Base-by-base conservation (phyloP, 768 basidiomycete genomes). In the Sutorius australiensis region DNA sequence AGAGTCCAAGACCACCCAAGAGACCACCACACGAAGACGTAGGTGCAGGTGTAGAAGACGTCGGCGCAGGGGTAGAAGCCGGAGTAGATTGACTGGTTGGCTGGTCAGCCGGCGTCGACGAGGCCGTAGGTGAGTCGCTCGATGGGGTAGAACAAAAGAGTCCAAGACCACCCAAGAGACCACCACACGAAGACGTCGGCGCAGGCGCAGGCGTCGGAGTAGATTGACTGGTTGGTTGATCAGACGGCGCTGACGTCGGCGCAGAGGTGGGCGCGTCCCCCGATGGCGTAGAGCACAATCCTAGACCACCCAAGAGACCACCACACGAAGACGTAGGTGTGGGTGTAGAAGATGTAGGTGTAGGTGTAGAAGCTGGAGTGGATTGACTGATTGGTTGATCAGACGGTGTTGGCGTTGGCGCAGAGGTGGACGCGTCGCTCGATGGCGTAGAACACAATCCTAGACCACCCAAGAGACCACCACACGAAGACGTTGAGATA, bases 11-110 rank as follows among this genome's bases (percentile, higher is more conserved):
- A n/a, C 39, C 39, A n/a, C 39, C 39, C 7, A 40, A 9, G 3
- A 43, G 41, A 28, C 61, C 62, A 9, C 10, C 13, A n/a, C 62
- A 63, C 4, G 51, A 41, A 11, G 47, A 6, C 3, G 56, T 0
- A 27, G 24, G 1, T 27, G 16, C 2, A 4, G 24, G 4, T 9
- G 14, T 8, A 27, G 24, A 27, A 8, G 39, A 40, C 3, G 40
- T 21, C 24, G n/a, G 24, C 24, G 24, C 4, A 4, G 24, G 2
- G 2, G 24, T 24, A 32, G 21, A 0, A 16, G 32, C 1, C 1
- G 56, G 31, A 19, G 9, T 33, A 5, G 48, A 17, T 45, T 9
- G 50, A 14, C 19, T 11, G 5, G 32, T 6, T n/a, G 31, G 8
- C 24, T 41, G 21, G 21, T 8, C 9, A 7, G 42, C 6, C 21